A percentile compares a stretch with the other conserved stretches of the same genome.
Evolutionary conservation across 345 rosid species (phyloP).

Genomic region (Anastatica hierochuntica): DNA sequence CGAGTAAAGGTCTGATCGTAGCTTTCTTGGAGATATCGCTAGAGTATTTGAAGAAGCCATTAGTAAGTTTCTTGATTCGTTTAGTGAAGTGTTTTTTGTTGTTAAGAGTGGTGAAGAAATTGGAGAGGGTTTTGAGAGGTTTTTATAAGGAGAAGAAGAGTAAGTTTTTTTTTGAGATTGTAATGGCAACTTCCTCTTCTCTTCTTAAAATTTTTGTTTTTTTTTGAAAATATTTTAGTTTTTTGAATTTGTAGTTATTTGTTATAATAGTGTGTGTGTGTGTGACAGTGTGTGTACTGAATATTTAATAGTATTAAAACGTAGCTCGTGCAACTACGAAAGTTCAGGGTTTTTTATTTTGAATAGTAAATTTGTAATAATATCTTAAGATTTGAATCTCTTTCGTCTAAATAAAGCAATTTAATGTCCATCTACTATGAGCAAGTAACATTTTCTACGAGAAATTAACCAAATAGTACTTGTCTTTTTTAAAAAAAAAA

Average conservation of each 20-base stretch:
- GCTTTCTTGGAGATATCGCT: conserved; percentile 72
- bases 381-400: conserved; percentile 15
- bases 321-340: conserved; percentile 31
- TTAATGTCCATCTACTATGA: neutral
- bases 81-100: neutral
- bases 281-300: conserved; percentile 21
- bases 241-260: neutral
- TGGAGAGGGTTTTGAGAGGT: conserved; percentile 1
- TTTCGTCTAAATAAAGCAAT: conserved; percentile 14
- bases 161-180: neutral
- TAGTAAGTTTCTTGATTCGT: neutral
- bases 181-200: conserved; percentile 23
- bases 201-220: neutral
- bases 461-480: too few relatives aligned
- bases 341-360: conserved; percentile 16
- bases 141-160: conserved; percentile 13
- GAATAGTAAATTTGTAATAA: neutral
- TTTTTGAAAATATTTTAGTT: neutral
- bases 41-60: conserved; percentile 35
- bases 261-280: too few relatives aligned
- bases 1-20: conserved; percentile 69
- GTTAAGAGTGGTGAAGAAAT: neutral
- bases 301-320: conserved; percentile 19
- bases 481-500: too few relatives aligned
- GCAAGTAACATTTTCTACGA: neutral